Evolutionary conservation across 2,329 filamentous ascomycete genomes (phyloP).

Genomic region (Botrytis galanthina): DNA sequence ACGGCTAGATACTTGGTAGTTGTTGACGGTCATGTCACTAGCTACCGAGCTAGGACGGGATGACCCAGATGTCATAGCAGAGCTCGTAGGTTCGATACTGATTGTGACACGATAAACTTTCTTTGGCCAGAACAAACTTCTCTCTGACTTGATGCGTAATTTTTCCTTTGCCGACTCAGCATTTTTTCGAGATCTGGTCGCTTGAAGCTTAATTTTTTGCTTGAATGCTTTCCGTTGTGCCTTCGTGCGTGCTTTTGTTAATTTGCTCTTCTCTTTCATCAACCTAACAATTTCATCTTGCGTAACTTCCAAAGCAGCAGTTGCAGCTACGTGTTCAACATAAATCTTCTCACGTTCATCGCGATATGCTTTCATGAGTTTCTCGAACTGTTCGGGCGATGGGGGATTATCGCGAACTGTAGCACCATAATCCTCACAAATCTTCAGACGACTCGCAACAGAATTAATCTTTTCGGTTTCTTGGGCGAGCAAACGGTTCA

Average conservation of each 20-base stretch:
- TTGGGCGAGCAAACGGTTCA: conserved; percentile 26
- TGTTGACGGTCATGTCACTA: conserved; percentile 30
- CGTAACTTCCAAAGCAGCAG: conserved; percentile 39
- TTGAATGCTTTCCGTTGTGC: conserved; percentile 41
- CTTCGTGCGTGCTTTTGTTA: conserved; percentile 32
- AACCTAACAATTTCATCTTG: conserved; percentile 38
- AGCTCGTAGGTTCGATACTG: conserved; percentile 47
- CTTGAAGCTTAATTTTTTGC: conserved; percentile 40
- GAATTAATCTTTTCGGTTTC: conserved; percentile 39
- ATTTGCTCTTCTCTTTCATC: conserved; percentile 38
- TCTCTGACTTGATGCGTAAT: conserved; percentile 44
- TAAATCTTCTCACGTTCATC: conserved; percentile 40
- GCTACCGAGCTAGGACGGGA: conserved; percentile 50
- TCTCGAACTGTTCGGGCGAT: conserved; percentile 29
- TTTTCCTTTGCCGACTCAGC: conserved; percentile 45
- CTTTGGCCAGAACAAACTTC: conserved; percentile 50
- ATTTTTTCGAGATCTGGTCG: conserved; percentile 41
- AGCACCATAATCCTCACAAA: conserved; percentile 34
- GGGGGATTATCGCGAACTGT: conserved; percentile 28
- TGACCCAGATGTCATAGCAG: conserved; percentile 42
- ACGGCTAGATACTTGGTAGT: conserved; percentile 29
- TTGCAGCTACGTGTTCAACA: conserved; percentile 42
- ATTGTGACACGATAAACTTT: conserved; percentile 50
- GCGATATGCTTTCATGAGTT: conserved; percentile 30
- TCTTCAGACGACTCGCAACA: conserved; percentile 30